These are phyloP conservation scores for Exophiala aquamarina DNA, from an alignment of 2,329 filamentous ascomycete species.

Conservation along the genomic window DNA sequence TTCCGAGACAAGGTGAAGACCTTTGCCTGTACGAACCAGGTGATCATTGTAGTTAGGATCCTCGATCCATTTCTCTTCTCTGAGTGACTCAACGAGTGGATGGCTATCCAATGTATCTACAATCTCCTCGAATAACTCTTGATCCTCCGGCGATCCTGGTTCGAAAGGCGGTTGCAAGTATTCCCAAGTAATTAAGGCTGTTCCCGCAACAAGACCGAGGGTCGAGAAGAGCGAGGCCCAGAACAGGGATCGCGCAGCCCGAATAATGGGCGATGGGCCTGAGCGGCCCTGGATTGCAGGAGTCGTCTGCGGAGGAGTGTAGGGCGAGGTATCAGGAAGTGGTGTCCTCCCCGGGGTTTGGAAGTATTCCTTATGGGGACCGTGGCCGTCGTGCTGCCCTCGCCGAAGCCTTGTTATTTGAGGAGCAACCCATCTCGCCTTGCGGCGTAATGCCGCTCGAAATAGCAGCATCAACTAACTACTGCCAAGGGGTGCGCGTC, in stretches of 20 bases:
- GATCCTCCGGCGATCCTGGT: constrained; percentile 38
- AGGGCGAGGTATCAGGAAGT: constrained; percentile 20
- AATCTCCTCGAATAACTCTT: constrained; percentile 32
- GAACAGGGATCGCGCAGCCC: constrained; percentile 16
- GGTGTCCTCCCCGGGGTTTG: constrained; percentile 28
- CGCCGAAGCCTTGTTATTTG: constrained; percentile 5
- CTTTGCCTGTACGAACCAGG: constrained; percentile 1
- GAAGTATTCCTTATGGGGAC: constrained; percentile 31
- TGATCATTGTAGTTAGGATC: constrained; percentile 32
- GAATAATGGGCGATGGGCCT: constrained; percentile 13
- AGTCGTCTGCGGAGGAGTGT: constrained; percentile 1
- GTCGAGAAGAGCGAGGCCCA: constrained; percentile 20
- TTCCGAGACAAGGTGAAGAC: constrained; percentile 38
- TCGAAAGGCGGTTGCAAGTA: constrained; percentile 28
- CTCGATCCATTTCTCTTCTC: constrained; percentile 37
- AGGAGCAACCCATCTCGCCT: neutral
- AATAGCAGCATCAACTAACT: constrained; percentile 21
- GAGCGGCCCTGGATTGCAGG: neutral
- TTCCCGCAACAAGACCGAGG: constrained; percentile 21
- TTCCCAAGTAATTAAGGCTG: constrained; percentile 28
- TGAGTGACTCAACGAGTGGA: constrained; percentile 39
- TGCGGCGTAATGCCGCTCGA: constrained; percentile 14
- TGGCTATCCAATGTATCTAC: constrained; percentile 35
- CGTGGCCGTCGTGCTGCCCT: constrained; percentile 21
- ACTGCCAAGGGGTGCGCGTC: too few relatives aligned